phyloP scores from a whole-genome alignment of 2,329 filamentous ascomycete genomes.

The Monilinia aucupariae region DNA sequence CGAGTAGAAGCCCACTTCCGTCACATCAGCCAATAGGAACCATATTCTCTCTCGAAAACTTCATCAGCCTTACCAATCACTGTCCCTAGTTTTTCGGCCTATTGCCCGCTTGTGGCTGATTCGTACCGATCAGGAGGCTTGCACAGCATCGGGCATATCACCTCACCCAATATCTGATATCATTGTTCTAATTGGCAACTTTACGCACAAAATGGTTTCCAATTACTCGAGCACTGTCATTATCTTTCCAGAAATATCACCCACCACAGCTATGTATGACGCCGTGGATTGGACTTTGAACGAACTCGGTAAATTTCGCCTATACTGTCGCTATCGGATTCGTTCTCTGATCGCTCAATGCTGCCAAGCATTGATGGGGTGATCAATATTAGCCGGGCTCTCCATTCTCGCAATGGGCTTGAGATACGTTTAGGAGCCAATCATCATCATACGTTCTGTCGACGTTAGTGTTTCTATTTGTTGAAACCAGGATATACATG shows the following conservation, averaged over 20 bases:
- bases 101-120: slow-evolving; percentile 3
- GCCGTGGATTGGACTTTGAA: slow-evolving; percentile 14
- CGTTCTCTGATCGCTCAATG: background rate
- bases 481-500: background rate
- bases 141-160: slow-evolving; percentile 5
- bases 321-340: background rate
- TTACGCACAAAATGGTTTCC: slow-evolving; percentile 5
- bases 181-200: slow-evolving; percentile 4
- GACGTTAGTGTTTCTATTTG: background rate
- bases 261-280: background rate
- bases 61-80: slow-evolving; percentile 21
- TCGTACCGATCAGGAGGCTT: slow-evolving; percentile 8
- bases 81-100: background rate
- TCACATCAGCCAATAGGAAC: background rate
- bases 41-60: background rate
- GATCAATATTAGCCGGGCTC: background rate
- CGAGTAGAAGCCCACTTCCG: slow-evolving; percentile 1
- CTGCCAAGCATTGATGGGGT: background rate
- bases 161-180: background rate
- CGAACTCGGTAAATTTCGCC: background rate
- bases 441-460: background rate
- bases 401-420: background rate
- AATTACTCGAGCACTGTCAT: too few relatives aligned
- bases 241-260: background rate
- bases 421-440: slow-evolving; percentile 1